A percentile compares a stretch with the other conserved stretches of the same genome.
Conservation (phyloP, 2,329 filamentous ascomycete species). For the Beauveria sp. region DNA sequence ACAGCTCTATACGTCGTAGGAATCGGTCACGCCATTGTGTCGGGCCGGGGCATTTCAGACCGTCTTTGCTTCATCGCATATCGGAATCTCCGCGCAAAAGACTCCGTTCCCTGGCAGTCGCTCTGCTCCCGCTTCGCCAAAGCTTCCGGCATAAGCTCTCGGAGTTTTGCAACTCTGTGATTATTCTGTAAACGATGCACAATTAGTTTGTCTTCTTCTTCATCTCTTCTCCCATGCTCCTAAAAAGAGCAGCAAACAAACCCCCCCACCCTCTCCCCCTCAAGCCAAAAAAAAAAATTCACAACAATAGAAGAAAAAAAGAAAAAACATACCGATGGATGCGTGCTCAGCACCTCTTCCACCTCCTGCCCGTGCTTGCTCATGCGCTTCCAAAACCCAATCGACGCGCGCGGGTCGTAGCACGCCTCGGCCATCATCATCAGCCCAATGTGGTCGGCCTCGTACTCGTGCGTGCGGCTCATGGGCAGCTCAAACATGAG, state of each 20-base stretch:
- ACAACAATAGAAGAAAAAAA: background rate
- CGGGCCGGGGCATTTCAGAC: background rate
- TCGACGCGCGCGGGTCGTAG: conserved; percentile 61
- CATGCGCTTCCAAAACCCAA: conserved; percentile 62
- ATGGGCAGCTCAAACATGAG: conserved; percentile 61
- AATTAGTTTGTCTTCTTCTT: background rate
- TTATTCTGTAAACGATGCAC: conserved; percentile 37
- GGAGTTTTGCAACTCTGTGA: conserved; percentile 57
- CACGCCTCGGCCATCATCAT: conserved; percentile 80
- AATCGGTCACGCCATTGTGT: background rate
- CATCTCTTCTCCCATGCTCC: too few species aligned
- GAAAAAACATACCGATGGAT: conserved; percentile 53
- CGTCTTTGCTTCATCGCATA: conserved; percentile 34
- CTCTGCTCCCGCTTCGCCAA: conserved; percentile 45
- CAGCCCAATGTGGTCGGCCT: conserved; percentile 74
- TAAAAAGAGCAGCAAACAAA: too few species aligned
- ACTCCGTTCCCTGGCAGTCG: conserved; percentile 44
- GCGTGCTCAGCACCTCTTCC: conserved; percentile 65
- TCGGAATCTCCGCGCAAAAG: conserved; percentile 46
- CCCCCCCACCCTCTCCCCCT: too few species aligned
- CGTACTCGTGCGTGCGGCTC: conserved; percentile 62
- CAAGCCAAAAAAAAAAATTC: background rate
- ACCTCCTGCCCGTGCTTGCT: conserved; percentile 36
- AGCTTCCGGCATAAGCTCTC: conserved; percentile 53
- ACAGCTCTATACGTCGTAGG: too few species aligned